Conservation (phyloP, 169 alveolate genomes). For the Eimeria tenella region DNA sequence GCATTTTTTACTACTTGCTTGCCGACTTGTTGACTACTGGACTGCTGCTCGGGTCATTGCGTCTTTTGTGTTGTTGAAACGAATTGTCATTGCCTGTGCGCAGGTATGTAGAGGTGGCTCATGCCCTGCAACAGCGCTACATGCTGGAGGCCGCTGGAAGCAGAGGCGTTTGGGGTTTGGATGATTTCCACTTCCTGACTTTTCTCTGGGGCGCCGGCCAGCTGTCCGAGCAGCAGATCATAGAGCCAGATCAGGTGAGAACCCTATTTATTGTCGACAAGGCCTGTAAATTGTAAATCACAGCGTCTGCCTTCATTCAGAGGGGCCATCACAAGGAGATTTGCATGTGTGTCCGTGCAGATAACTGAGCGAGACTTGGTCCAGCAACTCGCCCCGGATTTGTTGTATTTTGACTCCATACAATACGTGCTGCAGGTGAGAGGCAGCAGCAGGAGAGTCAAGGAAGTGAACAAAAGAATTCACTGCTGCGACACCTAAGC, state of each 20-base stretch:
- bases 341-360: not conserved
- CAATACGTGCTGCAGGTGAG: conserved; percentile 68
- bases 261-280: not conserved
- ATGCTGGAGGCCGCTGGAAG: conserved; percentile 99
- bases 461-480: not conserved
- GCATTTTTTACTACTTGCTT: not conserved
- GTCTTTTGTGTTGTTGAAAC: too few species aligned
- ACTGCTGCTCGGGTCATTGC: not conserved
- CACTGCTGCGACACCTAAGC: too few species aligned
- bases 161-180: conserved; percentile 99
- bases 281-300: not conserved
- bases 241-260: conserved; percentile 61
- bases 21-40: not conserved
- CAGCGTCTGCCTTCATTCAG: not conserved
- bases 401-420: conserved; percentile 71
- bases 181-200: conserved; percentile 95
- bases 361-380: conserved; percentile 50
- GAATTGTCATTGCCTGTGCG: not conserved
- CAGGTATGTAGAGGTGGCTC: conserved; percentile 95
- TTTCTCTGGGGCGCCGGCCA: conserved; percentile 82
- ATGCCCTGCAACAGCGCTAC: conserved; percentile 95
- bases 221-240: conserved; percentile 69
- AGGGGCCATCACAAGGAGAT: not conserved
- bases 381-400: conserved; percentile 50
- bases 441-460: not conserved